These are phyloP conservation scores for Plectosphaerella cucumerina DNA, from an alignment of 2,329 filamentous ascomycete genomes.

Conservation along the genomic window DNA sequence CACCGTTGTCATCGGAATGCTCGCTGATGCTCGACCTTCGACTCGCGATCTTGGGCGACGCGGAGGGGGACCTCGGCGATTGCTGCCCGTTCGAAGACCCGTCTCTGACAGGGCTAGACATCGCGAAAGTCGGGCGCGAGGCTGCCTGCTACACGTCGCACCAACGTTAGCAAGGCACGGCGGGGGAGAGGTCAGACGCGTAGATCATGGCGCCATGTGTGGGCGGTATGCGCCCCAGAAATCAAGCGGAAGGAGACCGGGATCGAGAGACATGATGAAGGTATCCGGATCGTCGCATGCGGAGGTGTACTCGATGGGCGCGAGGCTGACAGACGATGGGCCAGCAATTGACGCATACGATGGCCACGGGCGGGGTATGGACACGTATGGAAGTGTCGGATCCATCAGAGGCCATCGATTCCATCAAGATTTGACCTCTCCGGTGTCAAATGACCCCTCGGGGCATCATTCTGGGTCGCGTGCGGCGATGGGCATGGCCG, in stretches of 20 bases:
- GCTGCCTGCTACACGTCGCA: conserved; percentile 42
- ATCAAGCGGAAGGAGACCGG: conserved; percentile 14
- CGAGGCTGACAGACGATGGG: conserved; percentile 42
- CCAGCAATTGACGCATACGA: conserved; percentile 37
- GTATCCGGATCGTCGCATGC: conserved; percentile 39
- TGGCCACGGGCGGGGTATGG: conserved; percentile 14
- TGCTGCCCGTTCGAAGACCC: conserved; percentile 64
- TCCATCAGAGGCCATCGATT: conserved; percentile 27
- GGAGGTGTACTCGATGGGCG: conserved; percentile 37
- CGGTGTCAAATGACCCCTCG: conserved; percentile 17
- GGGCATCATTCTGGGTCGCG: conserved; percentile 30
- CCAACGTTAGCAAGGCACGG: conserved; percentile 39
- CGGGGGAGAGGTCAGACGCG: conserved; percentile 5
- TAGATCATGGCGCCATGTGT: background rate
- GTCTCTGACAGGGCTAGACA: conserved; percentile 58
- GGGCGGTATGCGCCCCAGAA: conserved; percentile 21
- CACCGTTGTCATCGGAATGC: conserved; percentile 66
- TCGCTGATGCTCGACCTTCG: conserved; percentile 66
- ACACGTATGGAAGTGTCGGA: conserved; percentile 21
- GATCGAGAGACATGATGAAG: conserved; percentile 18
- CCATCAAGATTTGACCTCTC: conserved; percentile 26
- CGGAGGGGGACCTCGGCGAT: conserved; percentile 48
- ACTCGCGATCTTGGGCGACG: conserved; percentile 31
- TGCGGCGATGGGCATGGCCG: conserved; percentile 22
- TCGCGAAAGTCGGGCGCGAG: conserved; percentile 57